Conservation (phyloP, 768 basidiomycete species). For the Rhodotorula paludigena region DNA sequence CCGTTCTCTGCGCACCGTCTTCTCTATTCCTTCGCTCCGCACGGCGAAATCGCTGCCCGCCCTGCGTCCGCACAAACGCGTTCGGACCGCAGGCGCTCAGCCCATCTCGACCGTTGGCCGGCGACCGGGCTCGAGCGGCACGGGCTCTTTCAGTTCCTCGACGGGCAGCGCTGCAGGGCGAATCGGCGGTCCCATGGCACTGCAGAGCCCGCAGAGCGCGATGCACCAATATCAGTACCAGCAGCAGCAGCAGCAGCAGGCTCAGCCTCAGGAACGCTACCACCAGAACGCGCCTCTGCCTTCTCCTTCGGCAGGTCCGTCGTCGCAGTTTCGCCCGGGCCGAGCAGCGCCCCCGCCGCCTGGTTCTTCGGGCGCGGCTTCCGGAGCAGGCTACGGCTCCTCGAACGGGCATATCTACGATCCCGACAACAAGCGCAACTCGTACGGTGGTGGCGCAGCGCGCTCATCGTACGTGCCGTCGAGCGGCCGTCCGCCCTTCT, state of each 20-base stretch:
- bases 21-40: slow-evolving; percentile 6
- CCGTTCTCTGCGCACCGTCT: not conserved
- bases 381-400: not conserved
- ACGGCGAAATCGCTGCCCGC: slow-evolving; percentile 7
- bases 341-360: slow-evolving; percentile 19
- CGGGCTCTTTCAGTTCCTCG: slow-evolving; percentile 3
- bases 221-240: slow-evolving; percentile 2
- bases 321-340: slow-evolving; percentile 5
- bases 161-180: not conserved
- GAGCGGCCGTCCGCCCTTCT: slow-evolving; percentile 23
- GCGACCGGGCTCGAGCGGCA: slow-evolving; percentile 7
- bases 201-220: slow-evolving; percentile 1
- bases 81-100: slow-evolving; percentile 30
- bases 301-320: no score
- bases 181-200: slow-evolving; percentile 8
- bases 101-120: slow-evolving; percentile 16
- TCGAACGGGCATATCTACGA: slow-evolving; percentile 16
- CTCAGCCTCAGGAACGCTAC: not conserved
- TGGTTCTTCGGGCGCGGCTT: not conserved
- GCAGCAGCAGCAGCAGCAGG: not conserved
- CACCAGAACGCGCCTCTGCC: no score
- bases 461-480: slow-evolving; percentile 24
- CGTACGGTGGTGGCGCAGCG: slow-evolving; percentile 14
- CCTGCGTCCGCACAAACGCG: slow-evolving; percentile 20
- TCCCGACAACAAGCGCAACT: not conserved